phyloP scores from a whole-genome alignment of 2,329 filamentous ascomycete genomes.

The Penicillium sumatraense region DNA sequence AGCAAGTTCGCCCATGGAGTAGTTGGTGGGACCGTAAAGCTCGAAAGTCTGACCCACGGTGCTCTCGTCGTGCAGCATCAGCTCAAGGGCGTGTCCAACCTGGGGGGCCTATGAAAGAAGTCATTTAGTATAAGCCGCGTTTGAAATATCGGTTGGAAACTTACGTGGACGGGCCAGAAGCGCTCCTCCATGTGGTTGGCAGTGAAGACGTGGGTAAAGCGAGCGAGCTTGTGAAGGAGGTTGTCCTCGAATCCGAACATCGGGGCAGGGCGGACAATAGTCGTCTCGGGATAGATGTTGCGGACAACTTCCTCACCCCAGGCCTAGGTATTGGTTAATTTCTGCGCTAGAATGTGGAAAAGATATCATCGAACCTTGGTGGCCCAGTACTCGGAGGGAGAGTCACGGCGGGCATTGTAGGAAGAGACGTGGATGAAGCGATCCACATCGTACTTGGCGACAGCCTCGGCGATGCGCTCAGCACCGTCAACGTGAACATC shows the following conservation, averaged over 20 bases:
- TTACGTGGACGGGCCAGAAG: slow-evolving; percentile 88
- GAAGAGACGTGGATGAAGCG: slow-evolving; percentile 96
- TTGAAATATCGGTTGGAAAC: slow-evolving; percentile 23
- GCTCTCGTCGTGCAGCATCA: slow-evolving; percentile 87
- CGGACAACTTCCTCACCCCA: slow-evolving; percentile 82
- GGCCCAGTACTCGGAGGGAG: slow-evolving; percentile 83
- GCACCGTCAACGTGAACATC: slow-evolving; percentile 93
- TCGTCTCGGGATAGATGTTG: slow-evolving; percentile 93
- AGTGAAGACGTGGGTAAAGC: slow-evolving; percentile 79
- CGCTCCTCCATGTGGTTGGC: slow-evolving; percentile 92
- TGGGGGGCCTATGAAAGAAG: slow-evolving; percentile 73
- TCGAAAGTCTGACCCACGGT: slow-evolving; percentile 92
- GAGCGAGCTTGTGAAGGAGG: slow-evolving; percentile 83
- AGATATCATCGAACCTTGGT: slow-evolving; percentile 71
- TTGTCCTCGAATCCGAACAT: slow-evolving; percentile 96
- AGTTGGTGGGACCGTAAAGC: slow-evolving; percentile 91
- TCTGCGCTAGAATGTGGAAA: background rate
- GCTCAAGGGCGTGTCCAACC: slow-evolving; percentile 84
- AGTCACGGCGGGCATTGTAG: slow-evolving; percentile 82
- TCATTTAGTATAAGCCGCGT: background rate
- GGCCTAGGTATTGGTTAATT: slow-evolving; percentile 54
- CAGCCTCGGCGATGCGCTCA: slow-evolving; percentile 89
- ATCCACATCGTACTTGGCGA: slow-evolving; percentile 97
- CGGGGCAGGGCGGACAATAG: slow-evolving; percentile 90
- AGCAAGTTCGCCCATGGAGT: slow-evolving; percentile 85